A percentile compares a stretch with the other conserved stretches of the same genome.
Conservation (phyloP, 768 basidiomycete species). For the Phylloporus arenicola region DNA sequence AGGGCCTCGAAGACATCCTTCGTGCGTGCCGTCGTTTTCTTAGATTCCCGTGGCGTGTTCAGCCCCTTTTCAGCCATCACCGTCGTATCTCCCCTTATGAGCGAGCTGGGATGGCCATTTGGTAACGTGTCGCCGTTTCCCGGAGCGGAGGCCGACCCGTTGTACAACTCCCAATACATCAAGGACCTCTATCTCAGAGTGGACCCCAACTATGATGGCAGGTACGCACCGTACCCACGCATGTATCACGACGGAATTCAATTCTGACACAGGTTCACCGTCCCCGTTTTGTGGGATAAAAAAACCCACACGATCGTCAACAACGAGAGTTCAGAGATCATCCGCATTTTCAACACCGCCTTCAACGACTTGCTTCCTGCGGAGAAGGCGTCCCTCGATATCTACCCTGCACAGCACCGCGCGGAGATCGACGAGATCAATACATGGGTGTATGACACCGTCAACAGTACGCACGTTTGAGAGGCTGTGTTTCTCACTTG, state of each 20-base stretch:
- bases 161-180: constrained; percentile 66
- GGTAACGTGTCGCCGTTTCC: constrained; percentile 62
- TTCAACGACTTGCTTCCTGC: constrained; percentile 70
- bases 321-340: constrained; percentile 94
- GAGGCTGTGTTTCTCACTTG: background rate
- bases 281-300: constrained; percentile 92
- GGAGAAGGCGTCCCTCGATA: constrained; percentile 63
- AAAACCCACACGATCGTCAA: constrained; percentile 84
- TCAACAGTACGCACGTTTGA: constrained; percentile 58
- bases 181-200: constrained; percentile 82
- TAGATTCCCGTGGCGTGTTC: background rate
- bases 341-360: constrained; percentile 84
- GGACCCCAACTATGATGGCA: constrained; percentile 64
- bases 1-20: constrained; percentile 83
- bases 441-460: constrained; percentile 77
- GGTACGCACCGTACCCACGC: constrained; percentile 38
- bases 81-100: constrained; percentile 84
- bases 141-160: constrained; percentile 66
- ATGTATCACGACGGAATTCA: background rate
- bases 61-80: constrained; percentile 52
- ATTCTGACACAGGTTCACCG: constrained; percentile 57
- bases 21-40: constrained; percentile 41
- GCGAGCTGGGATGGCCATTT: constrained; percentile 82
- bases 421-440: constrained; percentile 81
- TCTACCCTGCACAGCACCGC: constrained; percentile 72